These are phyloP conservation scores for Eimeria acervulina DNA, from an alignment of 169 alveolate genomes.

Conservation along the genomic window DNA sequence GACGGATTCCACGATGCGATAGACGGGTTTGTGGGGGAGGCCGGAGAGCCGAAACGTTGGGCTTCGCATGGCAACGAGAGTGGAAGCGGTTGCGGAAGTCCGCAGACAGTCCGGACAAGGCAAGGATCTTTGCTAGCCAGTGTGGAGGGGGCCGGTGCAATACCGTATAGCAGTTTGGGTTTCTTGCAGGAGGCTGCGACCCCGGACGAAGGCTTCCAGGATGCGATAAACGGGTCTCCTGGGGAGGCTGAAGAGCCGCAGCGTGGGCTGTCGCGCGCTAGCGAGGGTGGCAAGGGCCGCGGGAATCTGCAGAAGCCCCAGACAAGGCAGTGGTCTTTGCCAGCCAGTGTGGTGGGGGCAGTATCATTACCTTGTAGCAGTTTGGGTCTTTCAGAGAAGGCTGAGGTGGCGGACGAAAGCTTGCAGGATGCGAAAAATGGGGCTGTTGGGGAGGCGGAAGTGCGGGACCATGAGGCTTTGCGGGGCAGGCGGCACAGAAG, in stretches of 20 bases:
- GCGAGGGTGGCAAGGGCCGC: background rate
- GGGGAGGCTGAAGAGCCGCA: background rate
- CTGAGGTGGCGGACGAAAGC: background rate
- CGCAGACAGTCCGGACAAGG: background rate
- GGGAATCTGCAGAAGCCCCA: background rate
- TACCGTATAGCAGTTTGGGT: background rate
- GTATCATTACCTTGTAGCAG: background rate
- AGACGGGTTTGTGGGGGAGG: background rate
- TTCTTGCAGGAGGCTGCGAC: background rate
- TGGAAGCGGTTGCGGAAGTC: background rate
- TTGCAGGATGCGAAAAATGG: slow-evolving; percentile 12
- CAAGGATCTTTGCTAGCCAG: background rate
- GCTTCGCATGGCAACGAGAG: background rate
- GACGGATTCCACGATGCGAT: slow-evolving; percentile 12
- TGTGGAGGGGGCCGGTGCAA: background rate
- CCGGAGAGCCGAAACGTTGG: background rate
- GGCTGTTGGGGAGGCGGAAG: background rate
- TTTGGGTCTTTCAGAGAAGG: background rate
- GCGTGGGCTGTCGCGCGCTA: background rate
- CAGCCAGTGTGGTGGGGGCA: background rate
- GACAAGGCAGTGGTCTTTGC: background rate
- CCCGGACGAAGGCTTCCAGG: background rate
- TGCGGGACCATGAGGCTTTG: background rate
- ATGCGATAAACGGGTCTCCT: background rate
- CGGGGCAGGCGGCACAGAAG: background rate